Evolutionary conservation across 148 eudicot species (phyloP), one percentile per base, ranked within the genome.

Genomic region (Chenopodium quinoa): DNA sequence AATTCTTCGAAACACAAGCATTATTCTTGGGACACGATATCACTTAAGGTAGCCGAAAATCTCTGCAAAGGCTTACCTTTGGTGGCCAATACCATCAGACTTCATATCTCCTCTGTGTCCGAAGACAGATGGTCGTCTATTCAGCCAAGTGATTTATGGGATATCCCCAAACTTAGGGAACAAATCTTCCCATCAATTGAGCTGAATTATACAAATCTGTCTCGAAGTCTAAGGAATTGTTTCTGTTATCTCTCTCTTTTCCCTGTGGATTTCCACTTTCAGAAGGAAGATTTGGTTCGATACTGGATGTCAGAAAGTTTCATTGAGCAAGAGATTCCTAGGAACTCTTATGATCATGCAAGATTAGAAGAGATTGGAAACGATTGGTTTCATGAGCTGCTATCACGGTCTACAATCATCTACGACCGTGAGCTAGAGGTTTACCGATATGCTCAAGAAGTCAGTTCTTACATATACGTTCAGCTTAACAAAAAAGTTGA

Each of bases 221-320:
- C 64, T 14, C n/a, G 19, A 23, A 3, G 44, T 73, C 44, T 80
- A 3, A 80, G 73, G 11, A 73, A 48, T 17, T 77, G 84, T 19
- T 73, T 83, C 27, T 12, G 22, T 31, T 78, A 78, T 54, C 67
- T 67, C 34, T 73, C 82, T 44, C 58, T 83, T 32, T 83, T 83
- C 77, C 82, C 78, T 4, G 0, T 47, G 1, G 46, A 64, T 6
- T 75, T 32, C 46, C 50, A 60, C 14, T 80, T 72, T 37, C 48
- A 27, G 9, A 72, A 71, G 71, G 71, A 80, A 17, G 50, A 80
- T 16, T 48, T 80, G 58, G 73, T 32, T 1, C n/a, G 17, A 31
- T 69, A 29, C 44, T 69, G 73, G 44, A 69, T 69, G 9, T 40
- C 46, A 31, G 37, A 34, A 16, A 46, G 73, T 4, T 69, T 69